phyloP scores from a whole-genome alignment of 768 basidiomycete species.

The Amanita subjunquillea region DNA sequence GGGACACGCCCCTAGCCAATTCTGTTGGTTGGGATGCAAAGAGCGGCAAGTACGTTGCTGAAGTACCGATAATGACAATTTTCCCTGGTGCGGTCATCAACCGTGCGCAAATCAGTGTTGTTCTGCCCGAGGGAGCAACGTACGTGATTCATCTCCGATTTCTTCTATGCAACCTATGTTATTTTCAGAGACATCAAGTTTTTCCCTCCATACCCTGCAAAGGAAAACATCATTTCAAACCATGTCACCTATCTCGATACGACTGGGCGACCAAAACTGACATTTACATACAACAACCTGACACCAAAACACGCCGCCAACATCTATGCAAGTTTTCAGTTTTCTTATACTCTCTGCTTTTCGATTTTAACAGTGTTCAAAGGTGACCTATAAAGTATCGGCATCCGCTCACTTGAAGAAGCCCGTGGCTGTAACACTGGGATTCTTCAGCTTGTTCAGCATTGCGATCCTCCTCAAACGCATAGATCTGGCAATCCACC shows the following conservation, averaged over 20 bases:
- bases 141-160: slow-evolving; percentile 30
- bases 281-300: slow-evolving; percentile 60
- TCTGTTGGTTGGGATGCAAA: slow-evolving; percentile 54
- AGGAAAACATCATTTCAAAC: slow-evolving; percentile 47
- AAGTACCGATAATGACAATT: slow-evolving; percentile 78
- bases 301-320: slow-evolving; percentile 71
- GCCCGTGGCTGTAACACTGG: slow-evolving; percentile 66
- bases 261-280: slow-evolving; percentile 71
- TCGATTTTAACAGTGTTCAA: slow-evolving; percentile 1
- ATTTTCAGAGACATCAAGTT: slow-evolving; percentile 63
- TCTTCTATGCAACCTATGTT: neutral
- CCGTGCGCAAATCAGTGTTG: slow-evolving; percentile 66
- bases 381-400: slow-evolving; percentile 88
- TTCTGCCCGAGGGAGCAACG: slow-evolving; percentile 94
- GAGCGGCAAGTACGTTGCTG: slow-evolving; percentile 59
- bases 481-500: slow-evolving; percentile 36
- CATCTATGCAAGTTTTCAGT: slow-evolving; percentile 61
- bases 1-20: slow-evolving; percentile 79
- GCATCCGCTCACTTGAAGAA: slow-evolving; percentile 78
- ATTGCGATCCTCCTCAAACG: slow-evolving; percentile 32
- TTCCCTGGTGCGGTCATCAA: slow-evolving; percentile 76
- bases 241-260: slow-evolving; percentile 91
- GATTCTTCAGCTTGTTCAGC: slow-evolving; percentile 58
- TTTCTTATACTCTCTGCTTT: neutral
- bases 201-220: slow-evolving; percentile 66